Evolutionary conservation across 2,329 filamentous ascomycete genomes (phyloP), one percentile per base, ranked within the genome.

Genomic region (Curvularia sp.): DNA sequence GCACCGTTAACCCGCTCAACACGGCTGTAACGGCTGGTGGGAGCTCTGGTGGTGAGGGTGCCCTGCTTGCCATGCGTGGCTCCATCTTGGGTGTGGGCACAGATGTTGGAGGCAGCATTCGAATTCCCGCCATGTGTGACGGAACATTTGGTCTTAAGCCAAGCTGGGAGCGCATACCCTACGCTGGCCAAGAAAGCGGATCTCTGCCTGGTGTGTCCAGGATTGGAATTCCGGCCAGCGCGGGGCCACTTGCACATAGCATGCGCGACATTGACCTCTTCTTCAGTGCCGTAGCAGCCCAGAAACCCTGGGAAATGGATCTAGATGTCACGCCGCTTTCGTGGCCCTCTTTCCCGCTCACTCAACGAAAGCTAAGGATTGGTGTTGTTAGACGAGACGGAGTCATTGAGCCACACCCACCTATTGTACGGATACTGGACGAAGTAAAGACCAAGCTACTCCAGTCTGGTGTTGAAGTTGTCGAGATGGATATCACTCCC

Each of bases 401-500:
- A 0, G 72, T 85, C 3, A 80, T 81, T 4, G 78, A 78, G 3
- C 84, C 84, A 5, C 79, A 84, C 25, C 84, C 84, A 12, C 83
- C 83, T 0, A 79, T 86, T 25, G 65, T 68, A 2, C 74, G 75
- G 9, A 64, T 83, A 1, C 67, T 86, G 6, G 77, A 81, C 8
- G 81, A 84, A 58, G 79, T 81, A 0, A 76, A 79, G 0, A 19
- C 25, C 1, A 67, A 66, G 19, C 53, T 78, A 41, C 55, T 49
- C 71, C 76, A 6, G 53, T 72, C 39, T 3, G 82, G 81, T 0
- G 74, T 89, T n/a, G 80, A 86, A 45, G 80, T 88, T 1, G 77
- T 89, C 0, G 84, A 89, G 15, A 78, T 89, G 47, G 79, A 84
- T 10, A 80, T 85, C 5, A 81, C 83, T 0, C 67, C 77, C 0